These are phyloP conservation scores for Fusarium vanettenii DNA, from an alignment of 2,329 filamentous ascomycete genomes.

Conservation along the genomic window DNA sequence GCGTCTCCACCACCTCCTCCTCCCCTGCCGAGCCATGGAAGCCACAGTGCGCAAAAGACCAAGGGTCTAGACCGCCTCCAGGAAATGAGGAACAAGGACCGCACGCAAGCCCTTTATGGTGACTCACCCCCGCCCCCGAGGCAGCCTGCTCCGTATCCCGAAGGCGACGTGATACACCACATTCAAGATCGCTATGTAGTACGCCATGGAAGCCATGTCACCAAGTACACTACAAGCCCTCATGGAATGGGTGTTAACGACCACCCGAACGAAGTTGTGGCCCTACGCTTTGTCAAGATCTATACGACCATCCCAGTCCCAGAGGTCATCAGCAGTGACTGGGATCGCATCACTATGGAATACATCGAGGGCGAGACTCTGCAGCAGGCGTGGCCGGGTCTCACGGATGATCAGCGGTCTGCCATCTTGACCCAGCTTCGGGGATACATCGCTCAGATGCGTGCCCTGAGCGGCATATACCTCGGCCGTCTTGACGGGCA, in stretches of 20 bases:
- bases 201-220: slow-evolving; percentile 31
- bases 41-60: neutral
- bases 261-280: slow-evolving; percentile 33
- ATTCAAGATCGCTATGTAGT: slow-evolving; percentile 16
- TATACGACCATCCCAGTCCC: slow-evolving; percentile 43
- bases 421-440: slow-evolving; percentile 34
- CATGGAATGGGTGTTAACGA: slow-evolving; percentile 31
- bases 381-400: slow-evolving; percentile 34
- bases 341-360: slow-evolving; percentile 44
- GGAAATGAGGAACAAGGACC: neutral
- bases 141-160: slow-evolving; percentile 30
- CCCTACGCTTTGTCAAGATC: slow-evolving; percentile 31
- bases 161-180: slow-evolving; percentile 32
- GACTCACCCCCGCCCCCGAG: slow-evolving; percentile 32
- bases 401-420: slow-evolving; percentile 25
- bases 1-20: neutral
- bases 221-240: slow-evolving; percentile 31
- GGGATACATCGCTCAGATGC: slow-evolving; percentile 39
- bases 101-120: neutral
- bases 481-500: slow-evolving; percentile 40
- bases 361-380: slow-evolving; percentile 43
- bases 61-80: neutral
- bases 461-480: slow-evolving; percentile 20
- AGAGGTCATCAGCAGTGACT: slow-evolving; percentile 40
- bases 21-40: neutral